Evolutionary conservation across 768 basidiomycete species (phyloP), one percentile per base, ranked within the genome.

Genomic region (Asterophora lycoperdoides): DNA sequence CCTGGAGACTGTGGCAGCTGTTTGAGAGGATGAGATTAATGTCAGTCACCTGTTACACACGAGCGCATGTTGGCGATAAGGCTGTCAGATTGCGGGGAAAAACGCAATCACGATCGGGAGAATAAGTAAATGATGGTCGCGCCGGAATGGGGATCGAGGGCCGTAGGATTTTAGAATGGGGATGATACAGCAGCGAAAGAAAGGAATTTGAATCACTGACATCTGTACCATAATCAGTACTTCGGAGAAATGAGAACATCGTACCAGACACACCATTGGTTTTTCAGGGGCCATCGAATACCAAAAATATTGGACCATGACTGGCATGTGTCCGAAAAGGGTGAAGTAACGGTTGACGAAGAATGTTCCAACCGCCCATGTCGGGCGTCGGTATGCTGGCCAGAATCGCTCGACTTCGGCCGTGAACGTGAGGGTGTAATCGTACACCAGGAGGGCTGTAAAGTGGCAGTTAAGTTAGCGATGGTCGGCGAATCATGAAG

Each of bases 351-450:
- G 70, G 46, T 68, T 72, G 19, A 59, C 11, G 38, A 67, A 62
- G 58, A 73, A 72, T 14, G 71, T 52, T 3, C 55, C 37, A 13
- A 53, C 51, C 0, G 57, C 57, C 60, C 61, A 60, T 28, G 60
- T 60, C 4, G 56, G 26, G n/a, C 51, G 14, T 18, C 34, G 26
- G 18, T 45, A 33, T 48, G 56, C 48, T 1, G 20, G 8, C 75
- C 76, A 76, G 56, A 68, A 72, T 26, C 65, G 57, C 44, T 62
- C 58, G 8, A 71, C 49, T 48, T 77, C 75, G 19, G 37, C 41
- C 0, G 55, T 20, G 8, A 75, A 51, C 2, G 74, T 77, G 34
- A 76, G 58, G 18, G 64, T n/a, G 43, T 71, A 74, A 57, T 76
- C 75, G 40, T 75, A 72, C 23, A 61, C 53, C 2, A 65, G 51